Conservation (phyloP, 2,329 filamentous ascomycete genomes). For the Paecilomyces fulvus region DNA sequence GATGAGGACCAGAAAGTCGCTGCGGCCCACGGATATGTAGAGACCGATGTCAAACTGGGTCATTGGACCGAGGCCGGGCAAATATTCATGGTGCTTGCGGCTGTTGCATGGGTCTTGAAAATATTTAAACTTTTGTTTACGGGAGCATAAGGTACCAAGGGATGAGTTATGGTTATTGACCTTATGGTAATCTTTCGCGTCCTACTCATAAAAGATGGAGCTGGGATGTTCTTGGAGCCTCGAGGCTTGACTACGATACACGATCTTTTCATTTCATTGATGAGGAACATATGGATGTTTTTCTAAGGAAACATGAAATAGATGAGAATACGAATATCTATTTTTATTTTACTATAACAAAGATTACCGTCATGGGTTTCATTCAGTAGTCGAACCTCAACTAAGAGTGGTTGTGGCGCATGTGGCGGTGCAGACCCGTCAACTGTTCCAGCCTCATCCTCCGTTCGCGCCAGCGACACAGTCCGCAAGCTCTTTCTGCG, state of each 20-base stretch:
- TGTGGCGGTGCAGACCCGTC: background rate
- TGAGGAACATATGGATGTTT: background rate
- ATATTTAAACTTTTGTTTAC: constrained; percentile 17
- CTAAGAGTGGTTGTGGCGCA: background rate
- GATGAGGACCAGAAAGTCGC: constrained; percentile 19
- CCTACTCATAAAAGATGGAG: background rate
- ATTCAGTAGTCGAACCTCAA: background rate
- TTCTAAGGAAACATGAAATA: background rate
- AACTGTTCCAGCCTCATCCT: background rate
- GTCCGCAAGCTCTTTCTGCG: background rate
- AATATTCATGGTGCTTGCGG: constrained; percentile 34
- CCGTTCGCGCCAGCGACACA: background rate
- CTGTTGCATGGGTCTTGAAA: constrained; percentile 26
- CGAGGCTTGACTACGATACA: background rate
- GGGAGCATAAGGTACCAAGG: constrained; percentile 5
- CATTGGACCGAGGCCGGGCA: constrained; percentile 37
- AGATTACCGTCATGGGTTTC: background rate
- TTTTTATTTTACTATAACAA: background rate
- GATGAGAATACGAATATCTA: background rate
- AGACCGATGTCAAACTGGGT: constrained; percentile 33
- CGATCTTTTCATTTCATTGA: background rate
- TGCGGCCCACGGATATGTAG: constrained; percentile 32
- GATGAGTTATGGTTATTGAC: constrained; percentile 1
- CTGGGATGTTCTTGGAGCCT: background rate
- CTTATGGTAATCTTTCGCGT: background rate